Percentiles rank a stretch among this genome's conserved stretches.
These are phyloP conservation scores for Pezicula neosporulosa DNA, from an alignment of 2,329 filamentous ascomycete genomes.

Conservation along the genomic window DNA sequence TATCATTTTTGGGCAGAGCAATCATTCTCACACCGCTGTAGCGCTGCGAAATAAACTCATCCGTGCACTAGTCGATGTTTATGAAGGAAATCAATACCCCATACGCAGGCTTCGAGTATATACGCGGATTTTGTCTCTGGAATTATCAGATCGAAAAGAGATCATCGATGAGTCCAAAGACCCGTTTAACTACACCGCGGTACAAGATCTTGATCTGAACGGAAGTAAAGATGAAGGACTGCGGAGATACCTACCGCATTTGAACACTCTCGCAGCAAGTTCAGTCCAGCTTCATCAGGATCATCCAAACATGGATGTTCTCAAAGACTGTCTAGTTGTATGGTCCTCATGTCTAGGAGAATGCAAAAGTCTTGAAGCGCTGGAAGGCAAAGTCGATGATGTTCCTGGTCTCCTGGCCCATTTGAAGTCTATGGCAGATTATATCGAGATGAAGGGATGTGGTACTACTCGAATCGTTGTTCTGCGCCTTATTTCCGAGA, in stretches of 20 bases:
- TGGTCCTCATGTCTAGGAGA: slow-evolving; percentile 37
- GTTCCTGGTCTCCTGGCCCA: slow-evolving; percentile 44
- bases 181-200: slow-evolving; percentile 9
- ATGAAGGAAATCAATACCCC: slow-evolving; percentile 22
- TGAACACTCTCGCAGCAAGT: slow-evolving; percentile 19
- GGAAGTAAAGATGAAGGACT: slow-evolving; percentile 22
- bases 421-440: slow-evolving; percentile 51
- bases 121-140: slow-evolving; percentile 16
- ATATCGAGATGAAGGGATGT: slow-evolving; percentile 52
- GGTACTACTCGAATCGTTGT: slow-evolving; percentile 44
- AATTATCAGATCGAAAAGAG: slow-evolving; percentile 11
- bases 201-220: slow-evolving; percentile 5
- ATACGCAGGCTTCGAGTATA: slow-evolving; percentile 26
- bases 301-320: slow-evolving; percentile 18
- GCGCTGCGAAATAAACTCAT: slow-evolving; percentile 19
- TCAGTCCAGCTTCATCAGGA: slow-evolving; percentile 22
- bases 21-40: slow-evolving; percentile 4
- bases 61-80: slow-evolving; percentile 20
- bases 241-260: slow-evolving; percentile 17
- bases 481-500: slow-evolving; percentile 44
- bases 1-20: slow-evolving; percentile 28
- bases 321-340: slow-evolving; percentile 15
- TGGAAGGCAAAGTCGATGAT: slow-evolving; percentile 46
- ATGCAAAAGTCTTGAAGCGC: slow-evolving; percentile 37
- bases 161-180: slow-evolving; percentile 2